Evolutionary conservation across 1,139 yeast genomes (phyloP).

Genomic region (Tardiomyces blankii): DNA sequence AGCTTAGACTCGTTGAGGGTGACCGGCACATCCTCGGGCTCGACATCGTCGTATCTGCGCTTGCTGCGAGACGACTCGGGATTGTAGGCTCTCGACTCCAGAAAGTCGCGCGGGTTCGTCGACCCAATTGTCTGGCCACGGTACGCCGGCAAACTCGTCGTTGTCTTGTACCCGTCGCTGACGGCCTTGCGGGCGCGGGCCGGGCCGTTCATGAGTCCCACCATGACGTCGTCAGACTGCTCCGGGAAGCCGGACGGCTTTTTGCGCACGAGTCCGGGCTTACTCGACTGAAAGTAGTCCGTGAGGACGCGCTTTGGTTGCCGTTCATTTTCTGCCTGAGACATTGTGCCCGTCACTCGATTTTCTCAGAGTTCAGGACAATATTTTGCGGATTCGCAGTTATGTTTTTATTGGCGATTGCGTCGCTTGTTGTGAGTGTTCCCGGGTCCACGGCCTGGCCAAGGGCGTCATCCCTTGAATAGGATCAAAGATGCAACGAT

Average conservation of each 20-base stretch:
- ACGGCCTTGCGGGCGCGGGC: conserved; percentile 1
- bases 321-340: too few relatives aligned
- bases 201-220: background rate
- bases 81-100: background rate
- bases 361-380: too few relatives aligned
- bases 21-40: background rate
- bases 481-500: too few relatives aligned
- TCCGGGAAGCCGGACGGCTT: background rate
- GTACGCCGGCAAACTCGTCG: conserved; percentile 1
- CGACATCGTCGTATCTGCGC: background rate
- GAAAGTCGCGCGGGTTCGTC: background rate
- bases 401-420: too few relatives aligned
- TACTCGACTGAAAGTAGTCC: background rate
- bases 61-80: background rate
- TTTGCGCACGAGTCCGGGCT: background rate
- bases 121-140: background rate
- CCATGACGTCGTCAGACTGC: background rate
- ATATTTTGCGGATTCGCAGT: too few relatives aligned
- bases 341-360: too few relatives aligned
- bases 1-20: background rate
- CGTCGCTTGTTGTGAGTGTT: too few relatives aligned
- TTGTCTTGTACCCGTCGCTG: conserved; percentile 1
- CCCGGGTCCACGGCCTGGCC: too few relatives aligned
- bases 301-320: background rate
- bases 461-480: too few relatives aligned